Base-by-base conservation (phyloP, 441 rosid species). In the Melastoma candidum region DNA sequence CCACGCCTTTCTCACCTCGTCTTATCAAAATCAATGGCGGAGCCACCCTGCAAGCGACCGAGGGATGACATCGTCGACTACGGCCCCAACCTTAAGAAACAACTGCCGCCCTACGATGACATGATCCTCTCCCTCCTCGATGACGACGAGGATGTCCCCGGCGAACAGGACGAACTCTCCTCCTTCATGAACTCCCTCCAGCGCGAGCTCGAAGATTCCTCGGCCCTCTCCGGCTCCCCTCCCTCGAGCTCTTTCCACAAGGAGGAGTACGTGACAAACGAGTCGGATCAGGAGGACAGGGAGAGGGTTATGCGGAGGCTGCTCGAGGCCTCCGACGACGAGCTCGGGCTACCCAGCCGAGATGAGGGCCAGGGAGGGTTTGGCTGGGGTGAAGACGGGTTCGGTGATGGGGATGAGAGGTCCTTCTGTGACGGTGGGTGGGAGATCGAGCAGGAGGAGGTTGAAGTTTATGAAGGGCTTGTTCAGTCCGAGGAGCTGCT, bases 291-390 rank as follows among this genome's bases (percentile, higher is more conserved):
- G 51, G 59, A 54, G 12, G 59, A 48, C 13, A 41, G 47, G 11
- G 65, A 61, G 41, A 61, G 59, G 48, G 59, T 47, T 4, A 44
- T 61, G 47, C 36, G 65, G 52, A 53, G 53, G 53, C 48, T 61
- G 53, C 65, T 61, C n/a, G 65, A 61, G 29, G 65, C 59, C 51
- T 54, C 65, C 10, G 65, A 61, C 36, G 65, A 61, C 44, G 59
- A 61, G 58, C 59, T 61, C 22, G 65, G 65, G 25, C 59, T 61
- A 13, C 44, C 65, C 51, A 36, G 27, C 48, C 26, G 58, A 6
- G 65, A 39, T 2, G 61, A 48, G 8, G 51, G 61, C 11, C n/a
- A 12, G 41, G 46, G 50, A 13, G 48, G 47, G 12, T 27, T n/a
- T 4, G 47, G 12, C 12, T 47, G 3, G 17, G 48, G 26, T 1